Base-by-base conservation (phyloP, 257 asterid species). In the Buddleja alternifolia region DNA sequence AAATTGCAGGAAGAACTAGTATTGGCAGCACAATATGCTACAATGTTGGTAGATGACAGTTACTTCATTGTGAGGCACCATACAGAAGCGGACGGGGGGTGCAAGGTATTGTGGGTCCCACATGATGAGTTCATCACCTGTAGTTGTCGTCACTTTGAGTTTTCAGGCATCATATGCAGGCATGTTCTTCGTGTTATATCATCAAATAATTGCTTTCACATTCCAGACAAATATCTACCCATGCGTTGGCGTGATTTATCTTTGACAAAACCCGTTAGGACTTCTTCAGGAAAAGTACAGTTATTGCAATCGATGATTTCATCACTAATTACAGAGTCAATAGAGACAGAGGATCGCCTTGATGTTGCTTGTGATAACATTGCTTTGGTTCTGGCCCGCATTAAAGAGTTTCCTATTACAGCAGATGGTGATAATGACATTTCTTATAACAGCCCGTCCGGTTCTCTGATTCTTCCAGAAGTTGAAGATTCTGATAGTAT, bases 21-120 rank as follows among this genome's bases (percentile, higher is more conserved):
- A 34, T 44, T 65, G 71, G 92, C 92, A 1, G 84, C 92, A 14
- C 88, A 85, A 60, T 83, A 78, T 16, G 88, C 92, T 25, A 81
- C 85, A 15, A 34, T 81, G 63, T 42, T 70, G 82, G 73, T 83
- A 50, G 89, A 81, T 37, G 81, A 79, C 19, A 81, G 69, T 53
- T 81, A 61, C 56, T 85, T 83, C 73, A 72, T 81, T 8, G 92
- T 81, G 72, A 78, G 89, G 75, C 92, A 86, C 82, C 89, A 86
- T 9, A 81, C 81, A 0, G 82, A 83, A 53, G 50, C 66, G 8
- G 80, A 81, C 37, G 89, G 85, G 0, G 84, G 87, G 32, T 81
- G 78, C 82, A 83, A 79, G 66, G 92, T 86, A 42, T n/a, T 75
- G 8, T 86, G 92, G 92, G 80, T 67, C 51, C 84, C 89, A n/a